Base-by-base conservation (phyloP, 306 rosid genomes). In the Rubus parviflorus region DNA sequence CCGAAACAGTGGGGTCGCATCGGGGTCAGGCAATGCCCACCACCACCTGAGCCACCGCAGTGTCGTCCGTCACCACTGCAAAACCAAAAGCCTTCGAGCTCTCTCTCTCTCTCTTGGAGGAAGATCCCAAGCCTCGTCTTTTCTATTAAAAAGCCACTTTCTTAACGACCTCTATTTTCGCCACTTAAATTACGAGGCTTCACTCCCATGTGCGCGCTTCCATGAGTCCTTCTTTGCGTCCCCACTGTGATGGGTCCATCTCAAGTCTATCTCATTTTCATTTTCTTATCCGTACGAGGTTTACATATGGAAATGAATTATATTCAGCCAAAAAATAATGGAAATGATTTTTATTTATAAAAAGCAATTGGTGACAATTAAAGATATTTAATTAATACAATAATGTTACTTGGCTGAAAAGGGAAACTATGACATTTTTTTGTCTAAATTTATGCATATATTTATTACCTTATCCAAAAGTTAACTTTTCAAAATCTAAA, bases 41-140 rank as follows among this genome's bases (percentile, higher is more conserved):
- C n/a, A 41, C 77, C 77, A 45, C 78, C 77, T 42, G 54, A 22
- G 56, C 68, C 78, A 46, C 78, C 47, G 46, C 68, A 17, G 78
- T 62, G 57, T 37, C 35, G 69, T 64, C 23, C 68, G n/a, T 62
- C 68, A 38, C 77, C 69, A 16, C 77, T 42, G 20, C 9, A 60
- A 52, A 35, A 15, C 20, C 43, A 23, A 35, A 30, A 25, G 41
- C 13, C 75, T 11, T 7, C 1, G 22, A 7, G 6, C 42, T 47
- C 30, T 19, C 75, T 49, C 65, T n/a, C 45, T 25, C 0, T 8
- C 45, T 70, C 10, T 54, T 12, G 14, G 51, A 40, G 20, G 52
- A 53, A 17, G 76, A 38, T 38, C n/a, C 76, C 51, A 5, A 25
- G 66, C 37, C 37, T 64, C 46, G 20, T 17, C 10, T 6, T 64